These are phyloP conservation scores for Suillus fuscotomentosus DNA, from an alignment of 768 basidiomycete species.

Conservation along the genomic window DNA sequence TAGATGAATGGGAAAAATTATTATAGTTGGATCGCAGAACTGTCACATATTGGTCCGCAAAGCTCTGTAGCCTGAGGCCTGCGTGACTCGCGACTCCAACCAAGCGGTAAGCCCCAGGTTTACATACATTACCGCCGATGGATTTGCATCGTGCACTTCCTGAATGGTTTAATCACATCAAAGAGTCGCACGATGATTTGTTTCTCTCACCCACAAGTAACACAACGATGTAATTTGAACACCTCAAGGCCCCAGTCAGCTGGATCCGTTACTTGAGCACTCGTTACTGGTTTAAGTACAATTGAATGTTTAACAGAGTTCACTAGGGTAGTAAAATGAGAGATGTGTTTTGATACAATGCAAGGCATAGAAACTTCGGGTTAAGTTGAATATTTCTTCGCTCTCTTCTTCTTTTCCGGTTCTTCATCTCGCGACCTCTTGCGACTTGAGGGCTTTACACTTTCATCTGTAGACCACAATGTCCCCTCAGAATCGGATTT, in stretches of 20 bases:
- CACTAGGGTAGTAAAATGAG: background rate
- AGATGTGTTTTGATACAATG: background rate
- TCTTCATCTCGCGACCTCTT: conserved; percentile 4
- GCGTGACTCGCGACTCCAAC: background rate
- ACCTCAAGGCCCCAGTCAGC: background rate
- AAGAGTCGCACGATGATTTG: background rate
- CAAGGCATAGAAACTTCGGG: background rate
- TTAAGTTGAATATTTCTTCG: background rate
- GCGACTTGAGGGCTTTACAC: background rate
- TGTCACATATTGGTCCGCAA: background rate
- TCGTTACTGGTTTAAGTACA: background rate
- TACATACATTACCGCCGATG: background rate
- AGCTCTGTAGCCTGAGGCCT: background rate
- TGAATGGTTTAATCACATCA: background rate
- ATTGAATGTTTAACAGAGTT: background rate
- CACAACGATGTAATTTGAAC: background rate
- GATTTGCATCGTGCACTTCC: background rate
- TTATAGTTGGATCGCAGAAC: background rate
- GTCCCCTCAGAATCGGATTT: conserved; percentile 8
- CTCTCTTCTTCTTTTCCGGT: background rate
- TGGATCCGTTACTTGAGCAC: background rate
- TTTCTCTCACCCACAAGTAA: background rate
- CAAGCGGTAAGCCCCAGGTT: background rate
- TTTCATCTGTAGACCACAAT: conserved; percentile 6
- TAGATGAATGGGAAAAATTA: background rate